Base-by-base conservation (phyloP, 805 yeast species). In the Suhomyces prunicola region DNA sequence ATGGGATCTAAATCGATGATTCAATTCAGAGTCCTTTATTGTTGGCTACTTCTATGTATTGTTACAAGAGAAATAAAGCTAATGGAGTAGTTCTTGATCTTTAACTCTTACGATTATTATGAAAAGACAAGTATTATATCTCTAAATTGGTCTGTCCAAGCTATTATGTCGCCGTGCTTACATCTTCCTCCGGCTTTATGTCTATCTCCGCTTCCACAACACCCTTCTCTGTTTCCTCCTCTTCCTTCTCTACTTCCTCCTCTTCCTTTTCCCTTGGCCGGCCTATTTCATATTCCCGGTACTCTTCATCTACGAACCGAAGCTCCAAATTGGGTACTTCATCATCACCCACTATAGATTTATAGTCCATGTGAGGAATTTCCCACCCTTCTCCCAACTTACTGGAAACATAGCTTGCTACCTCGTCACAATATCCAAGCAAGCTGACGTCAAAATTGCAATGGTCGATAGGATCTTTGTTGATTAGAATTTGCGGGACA, bases 401-500 rank as follows among this genome's bases (percentile, higher is more conserved):
- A 33, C 59, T 57, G 23, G 66, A 56, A 33, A 91, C 71, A 65
- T 82, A 82, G 26, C 86, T 80, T 5, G 89, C 90, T 6, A 82
- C 89, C 59, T 88, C 91, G 63, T 92, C 97, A 68, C 97, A 89
- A 57, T 79, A 81, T 1, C 97, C 97, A 23, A 90, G 67, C 15
- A 91, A 65, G 17, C 83, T 82, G 23, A 89, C 80, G 66, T 91
- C 97, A 67, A 91, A 91, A 60, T 86, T 88, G 46, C 86, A 80
- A 61, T 88, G 96, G 36, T 74, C 77, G 17, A 89, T 85, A 1
- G 88, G 85, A 61, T 90, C 94, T 62, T 80, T 84, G 64, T 90
- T 88, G 57, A 91, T 87, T 52, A 88, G 74, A 4, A 92, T 77
- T 68, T 90, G 96, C 0, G 97, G 97, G 2, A 88, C 84, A n/a